These are phyloP conservation scores for Boletales sp. DNA, from an alignment of 768 basidiomycete genomes.

Conservation along the genomic window DNA sequence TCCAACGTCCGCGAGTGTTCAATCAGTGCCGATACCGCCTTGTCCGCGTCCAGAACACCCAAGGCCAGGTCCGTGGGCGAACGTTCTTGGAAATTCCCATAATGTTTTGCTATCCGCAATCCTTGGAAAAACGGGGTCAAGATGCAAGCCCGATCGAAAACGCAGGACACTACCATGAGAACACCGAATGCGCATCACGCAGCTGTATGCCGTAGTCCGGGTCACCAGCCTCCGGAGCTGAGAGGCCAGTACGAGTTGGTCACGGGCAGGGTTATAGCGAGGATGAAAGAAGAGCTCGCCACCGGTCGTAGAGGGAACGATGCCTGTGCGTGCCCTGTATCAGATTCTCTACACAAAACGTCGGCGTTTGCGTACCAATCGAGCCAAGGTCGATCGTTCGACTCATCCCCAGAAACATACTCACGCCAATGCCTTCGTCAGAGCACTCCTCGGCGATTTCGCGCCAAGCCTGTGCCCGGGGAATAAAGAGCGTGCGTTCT, in stretches of 20 bases:
- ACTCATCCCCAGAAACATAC: slow-evolving; percentile 79
- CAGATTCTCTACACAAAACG: slow-evolving; percentile 4
- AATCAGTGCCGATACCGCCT: slow-evolving; percentile 70
- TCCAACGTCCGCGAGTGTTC: slow-evolving; percentile 69
- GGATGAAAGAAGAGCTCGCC: slow-evolving; percentile 93
- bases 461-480: slow-evolving; percentile 77
- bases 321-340: slow-evolving; percentile 37
- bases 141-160: slow-evolving; percentile 4
- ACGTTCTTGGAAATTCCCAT: slow-evolving; percentile 69
- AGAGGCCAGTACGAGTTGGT: slow-evolving; percentile 62
- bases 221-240: slow-evolving; percentile 68
- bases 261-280: slow-evolving; percentile 71
- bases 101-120: slow-evolving; percentile 59
- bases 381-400: slow-evolving; percentile 84
- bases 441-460: slow-evolving; percentile 85
- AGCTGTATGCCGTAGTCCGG: slow-evolving; percentile 76
- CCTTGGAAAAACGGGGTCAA: slow-evolving; percentile 36
- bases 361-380: slow-evolving; percentile 50
- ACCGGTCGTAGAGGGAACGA: slow-evolving; percentile 70
- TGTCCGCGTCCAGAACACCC: slow-evolving; percentile 78
- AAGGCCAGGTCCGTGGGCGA: slow-evolving; percentile 73
- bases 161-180: slow-evolving; percentile 61
- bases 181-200: slow-evolving; percentile 75
- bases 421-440: slow-evolving; percentile 86
- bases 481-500: slow-evolving; percentile 74